Evolutionary conservation across 2,329 filamentous ascomycete genomes (phyloP).

Genomic region (Chaetomium globosum): DNA sequence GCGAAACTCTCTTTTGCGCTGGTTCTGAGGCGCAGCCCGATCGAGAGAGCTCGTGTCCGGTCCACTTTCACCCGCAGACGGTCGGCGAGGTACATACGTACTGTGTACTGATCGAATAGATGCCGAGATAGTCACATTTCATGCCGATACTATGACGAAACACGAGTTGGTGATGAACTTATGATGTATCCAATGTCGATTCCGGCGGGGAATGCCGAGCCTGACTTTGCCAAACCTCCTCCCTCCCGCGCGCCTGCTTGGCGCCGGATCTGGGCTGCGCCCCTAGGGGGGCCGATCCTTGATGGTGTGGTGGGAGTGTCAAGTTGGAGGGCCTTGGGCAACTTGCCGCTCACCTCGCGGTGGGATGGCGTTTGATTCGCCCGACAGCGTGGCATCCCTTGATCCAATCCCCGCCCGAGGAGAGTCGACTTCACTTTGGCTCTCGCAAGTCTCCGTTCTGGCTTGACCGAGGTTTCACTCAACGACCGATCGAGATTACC

Average conservation of each 20-base stretch:
- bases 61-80: not conserved
- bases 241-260: conserved; percentile 26
- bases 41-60: not conserved
- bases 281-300: conserved; percentile 16
- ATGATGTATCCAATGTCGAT: conserved; percentile 9
- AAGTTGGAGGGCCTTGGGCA: conserved; percentile 8
- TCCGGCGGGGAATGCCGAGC: conserved; percentile 5
- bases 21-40: not conserved
- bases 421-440: not conserved
- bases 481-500: conserved; percentile 17
- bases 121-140: not conserved
- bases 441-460: conserved; percentile 7
- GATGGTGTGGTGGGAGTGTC: conserved; percentile 17
- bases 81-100: not conserved
- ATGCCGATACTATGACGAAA: not conserved
- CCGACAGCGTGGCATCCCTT: not conserved
- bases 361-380: conserved; percentile 28
- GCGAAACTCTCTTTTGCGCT: not conserved
- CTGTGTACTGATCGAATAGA: not conserved
- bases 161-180: conserved; percentile 4
- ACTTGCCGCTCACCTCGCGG: conserved; percentile 22
- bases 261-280: conserved; percentile 31
- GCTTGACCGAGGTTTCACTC: conserved; percentile 28
- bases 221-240: conserved; percentile 13
- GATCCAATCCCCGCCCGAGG: not conserved